These are phyloP conservation scores for Herpetomonas samuelpessoai DNA, from an alignment of 208 protist species.

Conservation along the genomic window DNA sequence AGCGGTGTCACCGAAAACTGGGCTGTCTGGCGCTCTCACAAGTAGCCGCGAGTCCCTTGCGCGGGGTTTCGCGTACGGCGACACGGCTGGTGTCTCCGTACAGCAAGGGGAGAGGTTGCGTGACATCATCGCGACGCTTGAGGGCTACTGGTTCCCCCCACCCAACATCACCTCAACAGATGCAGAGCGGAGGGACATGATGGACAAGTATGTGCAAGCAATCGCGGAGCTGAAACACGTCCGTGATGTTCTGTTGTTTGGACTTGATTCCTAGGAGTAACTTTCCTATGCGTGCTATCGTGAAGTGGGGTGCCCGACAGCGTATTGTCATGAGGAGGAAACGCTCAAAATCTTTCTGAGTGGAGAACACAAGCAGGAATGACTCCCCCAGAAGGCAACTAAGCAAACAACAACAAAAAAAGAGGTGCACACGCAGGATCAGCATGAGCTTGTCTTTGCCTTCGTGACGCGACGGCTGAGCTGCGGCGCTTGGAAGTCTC, in stretches of 20 bases:
- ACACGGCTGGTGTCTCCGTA: slow-evolving; percentile 20
- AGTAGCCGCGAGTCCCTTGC: neutral
- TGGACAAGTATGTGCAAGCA: slow-evolving; percentile 36
- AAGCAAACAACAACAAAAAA: too few species aligned
- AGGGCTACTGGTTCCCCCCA: slow-evolving; percentile 34
- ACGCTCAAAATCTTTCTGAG: too few species aligned
- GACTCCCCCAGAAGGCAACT: too few species aligned
- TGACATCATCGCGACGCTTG: slow-evolving; percentile 28
- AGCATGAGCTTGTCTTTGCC: too few species aligned
- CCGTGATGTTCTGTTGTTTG: slow-evolving; percentile 59
- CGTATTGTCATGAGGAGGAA: too few species aligned
- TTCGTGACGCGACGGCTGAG: too few species aligned
- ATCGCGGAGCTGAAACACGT: slow-evolving; percentile 79
- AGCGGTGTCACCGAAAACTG: neutral
- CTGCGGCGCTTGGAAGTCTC: too few species aligned
- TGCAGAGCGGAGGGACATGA: slow-evolving; percentile 16
- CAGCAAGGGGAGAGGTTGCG: slow-evolving; percentile 33
- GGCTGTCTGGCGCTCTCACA: too few species aligned
- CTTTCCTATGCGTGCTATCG: too few species aligned
- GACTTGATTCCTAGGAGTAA: slow-evolving; percentile 28
- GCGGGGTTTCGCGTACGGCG: neutral
- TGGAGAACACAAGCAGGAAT: too few species aligned
- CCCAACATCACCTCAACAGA: slow-evolving; percentile 1
- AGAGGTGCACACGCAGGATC: too few species aligned
- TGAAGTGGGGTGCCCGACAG: too few species aligned